A percentile compares a stretch with the other conserved stretches of the same genome.
Evolutionary conservation across 768 basidiomycete species (phyloP).

Genomic region (Kockovaella imperatae): DNA sequence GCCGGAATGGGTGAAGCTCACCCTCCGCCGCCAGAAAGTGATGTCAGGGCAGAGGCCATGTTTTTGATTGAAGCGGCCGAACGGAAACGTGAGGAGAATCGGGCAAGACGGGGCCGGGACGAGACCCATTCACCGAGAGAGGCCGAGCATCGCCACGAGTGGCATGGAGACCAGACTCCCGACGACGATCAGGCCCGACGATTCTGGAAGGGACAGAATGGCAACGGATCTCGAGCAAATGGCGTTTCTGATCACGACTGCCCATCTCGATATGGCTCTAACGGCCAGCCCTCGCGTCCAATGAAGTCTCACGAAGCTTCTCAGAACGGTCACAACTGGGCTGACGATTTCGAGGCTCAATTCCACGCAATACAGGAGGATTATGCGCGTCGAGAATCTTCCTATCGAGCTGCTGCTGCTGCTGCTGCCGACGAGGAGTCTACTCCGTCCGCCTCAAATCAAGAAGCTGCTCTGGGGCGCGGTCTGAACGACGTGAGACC

Average conservation of each 20-base stretch:
- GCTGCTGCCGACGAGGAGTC: too few species aligned
- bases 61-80: conserved; percentile 13
- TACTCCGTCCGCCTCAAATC: too few species aligned
- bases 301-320: too few species aligned
- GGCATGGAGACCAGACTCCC: background rate
- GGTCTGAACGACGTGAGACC: conserved; percentile 7
- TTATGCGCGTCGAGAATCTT: too few species aligned
- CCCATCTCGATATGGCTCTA: background rate
- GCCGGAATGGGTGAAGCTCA: conserved; percentile 21
- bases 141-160: too few species aligned
- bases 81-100: conserved; percentile 3
- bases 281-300: background rate
- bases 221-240: background rate
- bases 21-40: conserved; percentile 13
- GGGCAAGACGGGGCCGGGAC: too few species aligned
- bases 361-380: background rate
- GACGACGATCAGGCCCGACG: background rate
- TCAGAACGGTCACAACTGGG: background rate
- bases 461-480: background rate
- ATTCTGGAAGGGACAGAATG: background rate
- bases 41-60: conserved; percentile 14
- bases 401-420: too few species aligned
- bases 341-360: conserved; percentile 3
- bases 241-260: background rate
- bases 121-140: too few species aligned